Evolutionary conservation across 1,284 basidiomycete genomes (phyloP).

Genomic region (Ceratorhiza oryzae-sativae): DNA sequence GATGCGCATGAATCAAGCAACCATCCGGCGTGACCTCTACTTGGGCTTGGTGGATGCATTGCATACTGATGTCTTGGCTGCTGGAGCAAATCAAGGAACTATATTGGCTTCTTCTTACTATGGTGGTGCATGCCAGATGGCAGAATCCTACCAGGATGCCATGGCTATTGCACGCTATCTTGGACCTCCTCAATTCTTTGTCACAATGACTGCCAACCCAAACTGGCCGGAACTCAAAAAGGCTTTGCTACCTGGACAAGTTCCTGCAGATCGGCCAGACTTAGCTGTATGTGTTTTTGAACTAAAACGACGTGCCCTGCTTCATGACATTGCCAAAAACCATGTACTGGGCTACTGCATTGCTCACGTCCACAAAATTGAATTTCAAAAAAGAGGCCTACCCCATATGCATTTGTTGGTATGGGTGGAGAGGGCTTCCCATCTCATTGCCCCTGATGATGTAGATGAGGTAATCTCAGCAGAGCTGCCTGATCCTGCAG

Average conservation of each 20-base stretch:
- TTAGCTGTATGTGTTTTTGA: conserved; percentile 58
- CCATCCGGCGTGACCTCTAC: conserved; percentile 53
- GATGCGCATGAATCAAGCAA: conserved; percentile 51
- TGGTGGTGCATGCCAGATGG: conserved; percentile 55
- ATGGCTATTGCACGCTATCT: conserved; percentile 54
- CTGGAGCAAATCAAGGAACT: conserved; percentile 48
- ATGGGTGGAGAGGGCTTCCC: conserved; percentile 50
- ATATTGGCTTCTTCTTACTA: conserved; percentile 56
- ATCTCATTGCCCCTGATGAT: conserved; percentile 49
- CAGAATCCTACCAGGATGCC: conserved; percentile 56
- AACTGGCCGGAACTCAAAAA: conserved; percentile 56
- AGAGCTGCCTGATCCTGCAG: conserved; percentile 53
- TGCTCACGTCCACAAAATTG: conserved; percentile 56
- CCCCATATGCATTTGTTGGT: conserved; percentile 59
- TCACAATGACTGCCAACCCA: conserved; percentile 60
- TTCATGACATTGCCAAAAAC: conserved; percentile 52
- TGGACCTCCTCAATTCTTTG: conserved; percentile 54
- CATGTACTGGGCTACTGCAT: conserved; percentile 49
- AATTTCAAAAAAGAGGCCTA: conserved; percentile 61
- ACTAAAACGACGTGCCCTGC: conserved; percentile 52
- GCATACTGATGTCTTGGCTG: conserved; percentile 43
- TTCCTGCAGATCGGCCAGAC: conserved; percentile 55
- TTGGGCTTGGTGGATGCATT: conserved; percentile 53
- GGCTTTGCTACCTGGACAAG: conserved; percentile 54
- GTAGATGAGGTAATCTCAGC: conserved; percentile 57